Percentiles rank a stretch among this genome's conserved stretches.
These are phyloP conservation scores for Spinellus fusiger DNA, from an alignment of 192 early-diverging fungal species.

Conservation along the genomic window DNA sequence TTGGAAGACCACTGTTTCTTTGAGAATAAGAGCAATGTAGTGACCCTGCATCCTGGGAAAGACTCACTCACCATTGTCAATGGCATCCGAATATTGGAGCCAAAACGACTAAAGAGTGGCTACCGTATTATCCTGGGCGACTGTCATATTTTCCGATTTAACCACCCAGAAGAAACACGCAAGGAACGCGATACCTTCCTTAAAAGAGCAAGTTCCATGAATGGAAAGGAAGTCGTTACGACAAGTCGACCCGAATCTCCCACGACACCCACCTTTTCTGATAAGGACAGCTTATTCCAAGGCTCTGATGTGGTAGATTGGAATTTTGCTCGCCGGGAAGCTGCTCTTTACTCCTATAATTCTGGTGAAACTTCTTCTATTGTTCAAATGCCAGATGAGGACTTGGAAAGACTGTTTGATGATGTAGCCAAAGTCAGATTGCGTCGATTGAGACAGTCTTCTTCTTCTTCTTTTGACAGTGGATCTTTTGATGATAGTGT, in stretches of 20 bases:
- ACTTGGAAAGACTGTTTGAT: slow-evolving; percentile 49
- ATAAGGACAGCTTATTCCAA: neutral
- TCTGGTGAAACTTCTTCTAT: slow-evolving; percentile 34
- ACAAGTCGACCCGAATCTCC: slow-evolving; percentile 8
- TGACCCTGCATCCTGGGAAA: slow-evolving; percentile 55
- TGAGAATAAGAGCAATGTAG: slow-evolving; percentile 52
- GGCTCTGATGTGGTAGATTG: slow-evolving; percentile 59
- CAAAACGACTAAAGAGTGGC: slow-evolving; percentile 58
- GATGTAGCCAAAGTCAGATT: slow-evolving; percentile 49
- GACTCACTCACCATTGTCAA: slow-evolving; percentile 71
- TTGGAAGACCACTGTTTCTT: slow-evolving; percentile 67
- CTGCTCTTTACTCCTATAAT: slow-evolving; percentile 41
- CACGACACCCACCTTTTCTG: slow-evolving; percentile 31
- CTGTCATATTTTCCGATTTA: slow-evolving; percentile 80
- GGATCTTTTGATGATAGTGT: neutral
- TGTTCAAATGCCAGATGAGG: slow-evolving; percentile 46
- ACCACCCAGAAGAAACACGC: slow-evolving; percentile 77
- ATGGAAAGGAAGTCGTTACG: neutral
- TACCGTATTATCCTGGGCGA: slow-evolving; percentile 76
- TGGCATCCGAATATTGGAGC: slow-evolving; percentile 56
- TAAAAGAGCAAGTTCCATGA: neutral
- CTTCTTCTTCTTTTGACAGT: neutral
- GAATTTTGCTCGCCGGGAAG: slow-evolving; percentile 70
- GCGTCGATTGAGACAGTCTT: slow-evolving; percentile 16
- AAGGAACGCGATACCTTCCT: slow-evolving; percentile 43